Conservation (phyloP, 2,329 filamentous ascomycete genomes). For the Monilinia vaccinii-corymbosi region DNA sequence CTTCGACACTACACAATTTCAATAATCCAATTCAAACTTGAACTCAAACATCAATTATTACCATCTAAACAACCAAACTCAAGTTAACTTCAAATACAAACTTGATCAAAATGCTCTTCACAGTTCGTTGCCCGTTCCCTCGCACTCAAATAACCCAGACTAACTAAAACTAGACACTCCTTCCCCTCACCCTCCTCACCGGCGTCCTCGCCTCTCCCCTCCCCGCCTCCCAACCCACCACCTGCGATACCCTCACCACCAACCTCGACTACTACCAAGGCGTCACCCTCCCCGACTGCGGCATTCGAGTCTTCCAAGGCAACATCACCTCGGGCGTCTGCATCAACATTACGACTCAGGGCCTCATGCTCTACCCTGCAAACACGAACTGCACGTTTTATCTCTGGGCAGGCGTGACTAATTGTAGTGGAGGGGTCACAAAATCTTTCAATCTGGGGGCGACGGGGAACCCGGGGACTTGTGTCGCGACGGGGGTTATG, state of each 20-base stretch:
- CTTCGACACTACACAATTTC: not conserved
- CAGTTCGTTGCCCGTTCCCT: not conserved
- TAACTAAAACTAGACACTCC: not conserved
- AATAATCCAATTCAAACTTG: not conserved
- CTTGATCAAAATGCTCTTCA: slow-evolving; percentile 6
- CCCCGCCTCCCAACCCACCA: not conserved
- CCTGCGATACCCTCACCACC: not conserved
- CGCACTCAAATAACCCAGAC: not conserved
- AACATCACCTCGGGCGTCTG: slow-evolving; percentile 3
- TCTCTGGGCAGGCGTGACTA: not conserved
- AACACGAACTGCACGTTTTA: not conserved
- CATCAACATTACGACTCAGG: not conserved
- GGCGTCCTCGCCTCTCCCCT: not conserved
- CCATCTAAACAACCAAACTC: not conserved
- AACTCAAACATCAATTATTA: not conserved
- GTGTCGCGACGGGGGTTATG: slow-evolving; percentile 1
- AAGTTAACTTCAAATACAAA: not conserved
- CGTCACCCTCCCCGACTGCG: not conserved
- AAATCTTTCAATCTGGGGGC: not conserved
- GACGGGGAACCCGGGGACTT: not conserved
- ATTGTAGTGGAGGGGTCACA: not conserved
- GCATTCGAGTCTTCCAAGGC: not conserved
- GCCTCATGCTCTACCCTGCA: not conserved
- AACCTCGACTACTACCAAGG: slow-evolving; percentile 7
- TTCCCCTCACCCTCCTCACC: slow-evolving; percentile 1